phyloP scores from a whole-genome alignment of 2,329 filamentous ascomycete genomes.

The Colletotrichum sublineola region DNA sequence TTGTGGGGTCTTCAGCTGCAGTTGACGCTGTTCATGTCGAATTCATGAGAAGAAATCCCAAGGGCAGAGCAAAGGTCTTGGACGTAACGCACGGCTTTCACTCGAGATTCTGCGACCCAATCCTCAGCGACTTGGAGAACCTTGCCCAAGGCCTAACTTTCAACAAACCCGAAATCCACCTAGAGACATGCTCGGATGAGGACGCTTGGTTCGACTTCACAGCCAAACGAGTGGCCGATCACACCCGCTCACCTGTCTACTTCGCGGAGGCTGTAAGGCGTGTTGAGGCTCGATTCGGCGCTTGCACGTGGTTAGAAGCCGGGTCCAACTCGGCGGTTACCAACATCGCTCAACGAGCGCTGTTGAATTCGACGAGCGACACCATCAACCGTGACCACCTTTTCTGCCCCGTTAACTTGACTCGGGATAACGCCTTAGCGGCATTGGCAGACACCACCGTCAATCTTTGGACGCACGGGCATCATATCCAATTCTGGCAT shows the following conservation, averaged over 20 bases:
- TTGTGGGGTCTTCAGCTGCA: neutral
- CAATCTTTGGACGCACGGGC: no score
- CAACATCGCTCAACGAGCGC: neutral
- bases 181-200: neutral
- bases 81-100: conserved; percentile 1
- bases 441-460: no score
- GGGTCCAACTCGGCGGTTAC: conserved; percentile 2
- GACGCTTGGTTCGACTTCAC: neutral
- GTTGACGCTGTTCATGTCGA: neutral
- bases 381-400: no score
- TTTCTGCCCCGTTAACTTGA: no score
- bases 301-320: conserved; percentile 7
- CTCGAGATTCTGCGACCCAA: neutral
- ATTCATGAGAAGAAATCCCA: neutral
- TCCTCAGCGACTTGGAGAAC: neutral
- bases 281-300: neutral
- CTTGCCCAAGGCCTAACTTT: neutral
- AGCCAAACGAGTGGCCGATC: neutral
- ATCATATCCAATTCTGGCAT: no score
- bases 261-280: neutral
- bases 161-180: neutral
- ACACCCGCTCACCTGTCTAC: neutral
- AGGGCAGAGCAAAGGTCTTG: neutral
- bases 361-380: no score
- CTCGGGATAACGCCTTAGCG: no score